Percentiles rank a stretch among this genome's conserved stretches.
phyloP scores from a whole-genome alignment of 805 yeast species.

The Zygotorulaspora florentina region DNA sequence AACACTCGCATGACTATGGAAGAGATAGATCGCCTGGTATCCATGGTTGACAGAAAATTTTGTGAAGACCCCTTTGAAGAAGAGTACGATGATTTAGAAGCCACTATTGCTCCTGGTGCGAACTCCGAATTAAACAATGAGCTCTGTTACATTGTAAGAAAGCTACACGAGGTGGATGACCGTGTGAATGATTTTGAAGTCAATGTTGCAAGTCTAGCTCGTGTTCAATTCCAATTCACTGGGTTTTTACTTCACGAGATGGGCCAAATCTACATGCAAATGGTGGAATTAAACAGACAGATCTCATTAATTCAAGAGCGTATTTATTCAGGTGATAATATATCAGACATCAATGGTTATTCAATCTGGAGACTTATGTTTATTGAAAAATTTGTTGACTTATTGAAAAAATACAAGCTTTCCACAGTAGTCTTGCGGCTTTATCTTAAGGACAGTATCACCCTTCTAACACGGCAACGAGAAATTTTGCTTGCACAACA shows the following conservation, averaged over 20 bases:
- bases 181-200: conserved; percentile 35
- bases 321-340: conserved; percentile 19
- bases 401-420: conserved; percentile 29
- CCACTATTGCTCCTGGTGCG: conserved; percentile 31
- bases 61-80: conserved; percentile 34
- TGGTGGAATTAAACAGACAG: conserved; percentile 33
- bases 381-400: conserved; percentile 24
- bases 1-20: conserved; percentile 15
- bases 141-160: conserved; percentile 31
- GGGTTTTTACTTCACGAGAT: conserved; percentile 35
- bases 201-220: conserved; percentile 35
- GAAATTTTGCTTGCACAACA: conserved; percentile 30
- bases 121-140: conserved; percentile 28
- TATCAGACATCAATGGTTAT: conserved; percentile 26
- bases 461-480: conserved; percentile 33
- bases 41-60: conserved; percentile 28
- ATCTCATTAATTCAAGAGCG: conserved; percentile 26
- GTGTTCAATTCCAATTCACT: conserved; percentile 36
- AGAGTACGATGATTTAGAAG: conserved; percentile 28
- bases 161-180: conserved; percentile 31
- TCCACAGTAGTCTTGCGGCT: conserved; percentile 33
- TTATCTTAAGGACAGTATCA: conserved; percentile 33
- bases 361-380: conserved; percentile 30
- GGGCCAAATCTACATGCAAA: conserved; percentile 32
- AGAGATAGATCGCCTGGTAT: conserved; percentile 21